These are phyloP conservation scores for Eimeria necatrix DNA, from an alignment of 169 alveolate species.

Conservation along the genomic window DNA sequence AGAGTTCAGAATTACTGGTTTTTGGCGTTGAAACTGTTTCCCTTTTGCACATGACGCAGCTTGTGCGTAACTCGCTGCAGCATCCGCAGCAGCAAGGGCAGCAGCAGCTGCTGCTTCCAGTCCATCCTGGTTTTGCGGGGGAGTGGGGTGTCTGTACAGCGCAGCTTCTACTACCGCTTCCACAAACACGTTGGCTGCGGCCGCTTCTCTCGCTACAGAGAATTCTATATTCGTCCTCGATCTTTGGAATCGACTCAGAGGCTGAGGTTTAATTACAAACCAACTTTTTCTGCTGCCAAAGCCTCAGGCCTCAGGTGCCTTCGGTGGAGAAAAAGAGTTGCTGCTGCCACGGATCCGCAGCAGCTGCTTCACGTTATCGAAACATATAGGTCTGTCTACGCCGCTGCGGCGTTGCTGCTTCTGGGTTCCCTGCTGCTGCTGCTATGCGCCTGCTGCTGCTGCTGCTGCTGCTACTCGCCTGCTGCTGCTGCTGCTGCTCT, in stretches of 20 bases:
- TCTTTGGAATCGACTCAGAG: slow-evolving; percentile 90
- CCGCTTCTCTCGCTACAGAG: slow-evolving; percentile 88
- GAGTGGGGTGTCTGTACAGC: slow-evolving; percentile 10
- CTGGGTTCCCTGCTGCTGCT: not conserved
- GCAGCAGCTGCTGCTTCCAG: not conserved
- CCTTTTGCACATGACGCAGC: not conserved
- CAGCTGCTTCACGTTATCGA: slow-evolving; percentile 89
- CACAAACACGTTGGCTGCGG: slow-evolving; percentile 91
- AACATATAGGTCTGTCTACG: slow-evolving; percentile 81
- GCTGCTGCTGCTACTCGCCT: not conserved
- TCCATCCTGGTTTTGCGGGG: not conserved
- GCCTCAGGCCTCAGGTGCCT: slow-evolving; percentile 86
- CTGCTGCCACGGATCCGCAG: slow-evolving; percentile 89
- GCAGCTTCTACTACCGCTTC: slow-evolving; percentile 86
- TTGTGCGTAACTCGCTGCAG: not conserved
- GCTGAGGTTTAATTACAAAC: slow-evolving; percentile 85
- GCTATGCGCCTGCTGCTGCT: not conserved
- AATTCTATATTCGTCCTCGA: slow-evolving; percentile 87
- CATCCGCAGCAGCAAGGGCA: not conserved
- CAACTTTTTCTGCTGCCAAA: slow-evolving; percentile 88
- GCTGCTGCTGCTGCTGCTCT: not conserved
- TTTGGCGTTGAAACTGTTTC: not conserved
- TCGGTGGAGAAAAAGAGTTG: slow-evolving; percentile 88
- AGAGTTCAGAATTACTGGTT: not conserved
- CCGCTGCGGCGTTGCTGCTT: not conserved